Conservation (phyloP, 805 yeast species). For the Pichia thaimueangensis region DNA sequence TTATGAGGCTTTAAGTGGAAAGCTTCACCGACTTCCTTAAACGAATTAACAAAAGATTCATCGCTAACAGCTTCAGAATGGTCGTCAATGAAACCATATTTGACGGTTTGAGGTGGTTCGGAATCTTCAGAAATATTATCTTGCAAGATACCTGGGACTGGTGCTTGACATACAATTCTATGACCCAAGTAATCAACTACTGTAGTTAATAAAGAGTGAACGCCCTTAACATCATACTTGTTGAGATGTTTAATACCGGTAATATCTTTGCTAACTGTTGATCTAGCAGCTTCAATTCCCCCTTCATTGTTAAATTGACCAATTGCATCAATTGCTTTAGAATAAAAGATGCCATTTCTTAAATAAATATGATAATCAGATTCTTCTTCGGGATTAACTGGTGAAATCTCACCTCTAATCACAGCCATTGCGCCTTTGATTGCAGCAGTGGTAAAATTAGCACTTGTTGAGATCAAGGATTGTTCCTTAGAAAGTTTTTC, state of each 20-base stretch:
- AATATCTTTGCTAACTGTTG: constrained; percentile 72
- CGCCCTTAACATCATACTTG: constrained; percentile 53
- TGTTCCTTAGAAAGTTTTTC: constrained; percentile 74
- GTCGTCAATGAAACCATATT: constrained; percentile 71
- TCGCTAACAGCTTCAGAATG: constrained; percentile 43
- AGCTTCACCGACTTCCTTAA: constrained; percentile 59
- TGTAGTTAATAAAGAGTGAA: constrained; percentile 72
- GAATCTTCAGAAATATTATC: constrained; percentile 34
- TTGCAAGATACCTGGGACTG: constrained; percentile 83
- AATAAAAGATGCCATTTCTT: constrained; percentile 81
- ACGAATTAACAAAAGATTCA: constrained; percentile 45
- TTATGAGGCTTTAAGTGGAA: constrained; percentile 73
- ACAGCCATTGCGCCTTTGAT: constrained; percentile 74
- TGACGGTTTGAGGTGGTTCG: constrained; percentile 44
- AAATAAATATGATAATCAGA: constrained; percentile 59
- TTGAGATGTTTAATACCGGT: constrained; percentile 64
- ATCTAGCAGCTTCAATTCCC: constrained; percentile 82
- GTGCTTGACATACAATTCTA: constrained; percentile 86
- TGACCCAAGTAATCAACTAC: constrained; percentile 87
- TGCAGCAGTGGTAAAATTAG: constrained; percentile 73
- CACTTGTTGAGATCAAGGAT: constrained; percentile 59
- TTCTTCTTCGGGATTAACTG: constrained; percentile 77
- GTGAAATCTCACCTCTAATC: constrained; percentile 61
- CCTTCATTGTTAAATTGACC: constrained; percentile 64
- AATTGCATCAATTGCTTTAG: constrained; percentile 63